These are phyloP conservation scores for Abrus precatorius DNA, from an alignment of 306 rosid genomes.

Conservation along the genomic window DNA sequence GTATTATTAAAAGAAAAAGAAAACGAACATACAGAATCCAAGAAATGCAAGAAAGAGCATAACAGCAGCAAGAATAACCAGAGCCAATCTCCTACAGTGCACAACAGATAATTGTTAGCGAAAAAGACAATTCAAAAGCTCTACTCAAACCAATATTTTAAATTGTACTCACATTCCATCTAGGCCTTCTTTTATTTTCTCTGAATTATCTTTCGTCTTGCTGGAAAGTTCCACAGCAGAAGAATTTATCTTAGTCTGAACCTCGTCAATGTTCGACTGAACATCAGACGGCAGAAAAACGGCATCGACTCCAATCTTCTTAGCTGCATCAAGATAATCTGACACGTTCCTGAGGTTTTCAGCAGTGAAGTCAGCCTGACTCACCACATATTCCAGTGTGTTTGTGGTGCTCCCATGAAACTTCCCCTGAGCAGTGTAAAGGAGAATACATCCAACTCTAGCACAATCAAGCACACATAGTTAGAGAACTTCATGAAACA, in stretches of 20 bases:
- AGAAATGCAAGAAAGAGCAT: slow-evolving; percentile 82
- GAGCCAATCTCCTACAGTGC: slow-evolving; percentile 73
- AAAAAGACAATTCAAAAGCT: neutral
- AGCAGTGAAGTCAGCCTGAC: slow-evolving; percentile 56
- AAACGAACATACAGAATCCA: slow-evolving; percentile 72
- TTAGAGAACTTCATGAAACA: slow-evolving; percentile 26
- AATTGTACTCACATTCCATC: slow-evolving; percentile 48
- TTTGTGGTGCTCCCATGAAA: slow-evolving; percentile 56
- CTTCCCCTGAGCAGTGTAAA: slow-evolving; percentile 69
- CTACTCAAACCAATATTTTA: neutral
- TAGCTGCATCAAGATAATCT: slow-evolving; percentile 61
- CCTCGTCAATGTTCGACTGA: slow-evolving; percentile 49
- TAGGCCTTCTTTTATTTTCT: slow-evolving; percentile 45
- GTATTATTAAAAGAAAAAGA: neutral
- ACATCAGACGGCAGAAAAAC: slow-evolving; percentile 56
- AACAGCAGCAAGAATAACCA: slow-evolving; percentile 76
- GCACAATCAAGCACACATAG: slow-evolving; percentile 38
- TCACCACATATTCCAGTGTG: slow-evolving; percentile 49
- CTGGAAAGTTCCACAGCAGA: slow-evolving; percentile 52
- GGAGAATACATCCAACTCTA: slow-evolving; percentile 78
- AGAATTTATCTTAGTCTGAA: slow-evolving; percentile 42
- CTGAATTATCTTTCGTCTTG: slow-evolving; percentile 54
- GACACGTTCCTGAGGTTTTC: slow-evolving; percentile 67
- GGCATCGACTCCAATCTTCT: slow-evolving; percentile 58
- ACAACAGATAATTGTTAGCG: slow-evolving; percentile 30